Evolutionary conservation across 768 basidiomycete species (phyloP), one percentile per base, ranked within the genome.

Genomic region (Hygrocybe punicea): DNA sequence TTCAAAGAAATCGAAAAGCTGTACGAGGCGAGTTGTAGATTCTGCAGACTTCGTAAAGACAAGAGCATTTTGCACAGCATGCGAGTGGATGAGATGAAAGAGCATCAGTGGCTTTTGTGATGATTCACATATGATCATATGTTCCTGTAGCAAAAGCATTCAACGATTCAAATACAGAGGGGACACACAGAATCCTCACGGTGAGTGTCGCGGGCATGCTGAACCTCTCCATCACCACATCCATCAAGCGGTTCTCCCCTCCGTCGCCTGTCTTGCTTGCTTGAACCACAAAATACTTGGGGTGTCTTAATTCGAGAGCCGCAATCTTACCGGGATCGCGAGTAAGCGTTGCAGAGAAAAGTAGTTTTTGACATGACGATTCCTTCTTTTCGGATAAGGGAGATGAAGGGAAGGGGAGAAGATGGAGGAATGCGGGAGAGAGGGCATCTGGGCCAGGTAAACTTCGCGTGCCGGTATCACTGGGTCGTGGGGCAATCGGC

Each of bases 31-130:
- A 3, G 78, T 75, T 0, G 94, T 91, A 0, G 92, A 93, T 67
- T 98, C 95, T 4, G 95, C 87, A 0, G 90, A 93, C 73, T 98
- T 98, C n/a, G 96, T 97, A 74, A 99, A 99, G 29, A 97, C 86
- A 34, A 99, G 77, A 0, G 87, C 89, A 57, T 89, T 89, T 8
- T 71, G 77, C 19, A 93, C 78, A 7, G 75, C 65, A 47, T 74
- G 78, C 7, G 75, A 67, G 65, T 89, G 85, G 2, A 97, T 78
- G 51, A 99, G 86, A 65, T 98, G 80, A 71, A 97, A 89, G 54
- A 99, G 83, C 63, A 92, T 77, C 8, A 98, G 80, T 2, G 96
- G 95, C 69, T 99, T 99, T 61, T 87, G 77, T 0, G 84, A 78
- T 1, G 93, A 73, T 50, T 87, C 82, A 60, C 86, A 87, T 50